These are phyloP conservation scores for Metarhizium sp. DNA, from an alignment of 2,329 filamentous ascomycete species.

Conservation along the genomic window DNA sequence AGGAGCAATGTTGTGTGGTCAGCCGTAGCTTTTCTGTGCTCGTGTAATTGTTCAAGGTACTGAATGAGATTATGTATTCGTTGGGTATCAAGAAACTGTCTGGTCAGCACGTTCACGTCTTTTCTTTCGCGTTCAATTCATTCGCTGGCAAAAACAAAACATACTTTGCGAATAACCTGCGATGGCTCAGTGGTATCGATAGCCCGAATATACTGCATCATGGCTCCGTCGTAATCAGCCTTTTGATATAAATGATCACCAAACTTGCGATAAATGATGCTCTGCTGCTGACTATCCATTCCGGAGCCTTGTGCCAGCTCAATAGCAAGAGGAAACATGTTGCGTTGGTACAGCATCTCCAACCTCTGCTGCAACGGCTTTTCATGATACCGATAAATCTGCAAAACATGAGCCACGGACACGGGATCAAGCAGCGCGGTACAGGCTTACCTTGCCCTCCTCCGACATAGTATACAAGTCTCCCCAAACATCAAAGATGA, in stretches of 20 bases:
- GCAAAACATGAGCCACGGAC: conserved; percentile 1
- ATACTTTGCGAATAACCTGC: conserved; percentile 84
- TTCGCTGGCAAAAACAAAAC: background rate
- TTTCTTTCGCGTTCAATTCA: background rate
- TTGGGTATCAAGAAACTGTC: conserved; percentile 86
- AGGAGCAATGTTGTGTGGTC: conserved; percentile 91
- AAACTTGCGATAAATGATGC: conserved; percentile 85
- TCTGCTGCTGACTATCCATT: conserved; percentile 72
- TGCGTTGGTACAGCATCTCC: conserved; percentile 87
- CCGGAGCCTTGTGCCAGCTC: conserved; percentile 86
- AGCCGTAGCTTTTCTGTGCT: conserved; percentile 83
- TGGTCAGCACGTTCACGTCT: conserved; percentile 16
- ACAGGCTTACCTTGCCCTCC: conserved; percentile 68
- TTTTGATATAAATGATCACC: conserved; percentile 93
- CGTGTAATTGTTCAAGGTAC: conserved; percentile 92
- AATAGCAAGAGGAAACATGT: conserved; percentile 85
- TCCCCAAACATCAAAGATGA: conserved; percentile 80
- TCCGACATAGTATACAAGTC: conserved; percentile 84
- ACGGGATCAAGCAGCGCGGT: background rate
- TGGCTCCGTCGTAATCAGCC: conserved; percentile 93
- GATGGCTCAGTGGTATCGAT: conserved; percentile 96
- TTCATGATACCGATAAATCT: conserved; percentile 84
- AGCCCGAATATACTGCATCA: conserved; percentile 94
- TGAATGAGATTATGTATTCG: conserved; percentile 95
- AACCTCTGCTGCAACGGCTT: conserved; percentile 84